phyloP scores from a whole-genome alignment of 805 yeast genomes.

The Kodamaea sagamina region DNA sequence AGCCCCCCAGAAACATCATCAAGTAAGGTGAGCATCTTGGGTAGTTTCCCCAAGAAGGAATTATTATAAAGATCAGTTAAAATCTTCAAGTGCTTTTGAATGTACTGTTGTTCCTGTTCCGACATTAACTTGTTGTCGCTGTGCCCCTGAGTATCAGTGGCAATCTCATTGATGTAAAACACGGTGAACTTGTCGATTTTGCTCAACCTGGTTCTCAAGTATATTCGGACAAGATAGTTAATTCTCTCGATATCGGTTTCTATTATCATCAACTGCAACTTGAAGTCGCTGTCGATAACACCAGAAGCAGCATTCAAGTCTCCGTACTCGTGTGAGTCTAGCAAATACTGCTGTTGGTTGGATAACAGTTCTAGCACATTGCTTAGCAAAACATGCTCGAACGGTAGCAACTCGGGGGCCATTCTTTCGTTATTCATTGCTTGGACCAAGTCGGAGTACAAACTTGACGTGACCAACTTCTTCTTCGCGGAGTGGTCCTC shows the following conservation, averaged over 20 bases:
- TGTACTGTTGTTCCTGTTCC: slow-evolving; percentile 60
- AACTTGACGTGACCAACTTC: slow-evolving; percentile 7
- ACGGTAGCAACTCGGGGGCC: slow-evolving; percentile 84
- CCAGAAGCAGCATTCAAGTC: slow-evolving; percentile 48
- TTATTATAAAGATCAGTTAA: slow-evolving; percentile 64
- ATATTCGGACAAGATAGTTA: slow-evolving; percentile 77
- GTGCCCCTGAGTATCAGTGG: slow-evolving; percentile 15
- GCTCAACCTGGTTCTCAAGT: slow-evolving; percentile 71
- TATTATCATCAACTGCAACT: slow-evolving; percentile 76
- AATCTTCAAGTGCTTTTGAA: slow-evolving; percentile 65
- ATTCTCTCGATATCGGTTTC: slow-evolving; percentile 91
- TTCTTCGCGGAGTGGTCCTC: slow-evolving; percentile 33
- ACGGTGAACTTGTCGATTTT: slow-evolving; percentile 74
- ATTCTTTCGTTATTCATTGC: slow-evolving; percentile 85
- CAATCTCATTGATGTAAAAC: slow-evolving; percentile 48
- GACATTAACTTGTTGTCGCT: slow-evolving; percentile 16
- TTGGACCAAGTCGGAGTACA: slow-evolving; percentile 49
- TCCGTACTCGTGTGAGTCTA: slow-evolving; percentile 75
- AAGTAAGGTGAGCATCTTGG: slow-evolving; percentile 65
- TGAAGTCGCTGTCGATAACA: slow-evolving; percentile 36
- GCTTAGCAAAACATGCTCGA: slow-evolving; percentile 60
- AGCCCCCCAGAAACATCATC: slow-evolving; percentile 66
- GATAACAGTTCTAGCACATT: slow-evolving; percentile 61
- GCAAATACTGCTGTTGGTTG: slow-evolving; percentile 69
- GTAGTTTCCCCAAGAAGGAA: slow-evolving; percentile 67